Conservation (phyloP, 179 eudicot species). For the Beta corolliflora region DNA sequence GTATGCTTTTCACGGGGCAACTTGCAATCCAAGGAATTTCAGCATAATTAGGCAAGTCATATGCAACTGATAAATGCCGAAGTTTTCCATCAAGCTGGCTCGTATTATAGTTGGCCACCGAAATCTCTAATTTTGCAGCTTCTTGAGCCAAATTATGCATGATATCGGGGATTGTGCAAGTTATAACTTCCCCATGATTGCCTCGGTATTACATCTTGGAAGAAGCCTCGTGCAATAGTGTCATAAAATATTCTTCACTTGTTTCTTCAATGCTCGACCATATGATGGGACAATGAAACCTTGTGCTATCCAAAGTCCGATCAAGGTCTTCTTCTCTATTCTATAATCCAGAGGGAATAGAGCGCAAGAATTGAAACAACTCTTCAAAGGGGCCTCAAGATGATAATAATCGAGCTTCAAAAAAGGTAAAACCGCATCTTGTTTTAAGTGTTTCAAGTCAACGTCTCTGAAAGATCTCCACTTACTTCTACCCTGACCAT, state of each 20-base stretch:
- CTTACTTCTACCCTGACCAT: not conserved
- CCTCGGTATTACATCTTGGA: conserved; percentile 32
- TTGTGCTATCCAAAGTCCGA: conserved; percentile 45
- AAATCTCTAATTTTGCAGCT: conserved; percentile 18
- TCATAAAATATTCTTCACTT: conserved; percentile 34
- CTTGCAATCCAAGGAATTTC: not conserved
- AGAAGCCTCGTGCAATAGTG: conserved; percentile 36
- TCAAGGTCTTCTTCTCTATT: conserved; percentile 27
- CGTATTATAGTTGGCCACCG: not conserved
- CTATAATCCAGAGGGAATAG: not conserved
- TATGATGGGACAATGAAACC: conserved; percentile 31
- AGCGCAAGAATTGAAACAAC: not conserved
- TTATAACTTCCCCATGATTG: conserved; percentile 11
- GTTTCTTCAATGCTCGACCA: conserved; percentile 26
- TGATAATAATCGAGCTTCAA: not conserved
- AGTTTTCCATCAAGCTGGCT: not conserved
- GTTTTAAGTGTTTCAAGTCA: not conserved
- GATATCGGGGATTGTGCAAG: conserved; percentile 40
- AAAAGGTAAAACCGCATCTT: not conserved
- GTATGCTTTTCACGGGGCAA: not conserved
- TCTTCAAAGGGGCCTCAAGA: not conserved
- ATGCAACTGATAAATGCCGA: not conserved
- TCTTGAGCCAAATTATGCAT: conserved; percentile 42
- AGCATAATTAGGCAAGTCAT: not conserved
- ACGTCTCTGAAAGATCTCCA: not conserved